Percentiles rank a stretch among this genome's conserved stretches.
phyloP scores from a whole-genome alignment of 2,329 filamentous ascomycete genomes.

The Fusarium drepaniforme region DNA sequence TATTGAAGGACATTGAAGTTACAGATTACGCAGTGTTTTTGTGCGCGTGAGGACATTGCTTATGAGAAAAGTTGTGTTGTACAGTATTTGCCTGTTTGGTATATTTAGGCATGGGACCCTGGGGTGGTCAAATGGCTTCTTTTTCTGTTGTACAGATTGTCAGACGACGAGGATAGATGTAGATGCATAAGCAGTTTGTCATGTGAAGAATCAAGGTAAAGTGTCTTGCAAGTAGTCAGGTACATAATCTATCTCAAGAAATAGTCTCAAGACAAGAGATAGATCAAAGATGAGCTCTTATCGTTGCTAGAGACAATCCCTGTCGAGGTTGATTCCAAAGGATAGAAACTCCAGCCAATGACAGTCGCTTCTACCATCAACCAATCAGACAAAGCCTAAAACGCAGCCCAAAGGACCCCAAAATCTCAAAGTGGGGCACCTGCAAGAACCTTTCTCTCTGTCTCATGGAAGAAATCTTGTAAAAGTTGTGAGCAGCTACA shows the following conservation, averaged over 20 bases:
- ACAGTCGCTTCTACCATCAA: not conserved
- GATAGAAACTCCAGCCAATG: not conserved
- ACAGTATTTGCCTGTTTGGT: not conserved
- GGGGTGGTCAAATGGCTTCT: not conserved
- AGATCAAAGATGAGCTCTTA: not conserved
- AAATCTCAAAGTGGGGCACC: conserved; percentile 30
- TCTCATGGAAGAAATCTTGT: conserved; percentile 29
- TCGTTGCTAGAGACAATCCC: not conserved
- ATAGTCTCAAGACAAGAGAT: not conserved
- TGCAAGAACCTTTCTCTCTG: conserved; percentile 40
- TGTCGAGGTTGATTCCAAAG: not conserved
- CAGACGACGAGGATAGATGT: not conserved
- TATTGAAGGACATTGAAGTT: not conserved
- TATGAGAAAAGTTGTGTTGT: not conserved
- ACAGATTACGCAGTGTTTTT: not conserved
- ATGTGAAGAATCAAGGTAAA: not conserved
- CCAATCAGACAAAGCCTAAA: conserved; percentile 32
- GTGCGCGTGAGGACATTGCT: not conserved
- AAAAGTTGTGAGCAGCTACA: not conserved
- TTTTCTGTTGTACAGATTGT: not conserved
- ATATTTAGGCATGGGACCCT: not conserved
- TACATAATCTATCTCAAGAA: not conserved
- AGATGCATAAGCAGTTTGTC: not conserved
- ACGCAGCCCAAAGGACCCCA: conserved; percentile 27
- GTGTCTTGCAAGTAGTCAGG: not conserved